Evolutionary conservation across 208 protist species (phyloP).

Genomic region (Trypanosoma mega): DNA sequence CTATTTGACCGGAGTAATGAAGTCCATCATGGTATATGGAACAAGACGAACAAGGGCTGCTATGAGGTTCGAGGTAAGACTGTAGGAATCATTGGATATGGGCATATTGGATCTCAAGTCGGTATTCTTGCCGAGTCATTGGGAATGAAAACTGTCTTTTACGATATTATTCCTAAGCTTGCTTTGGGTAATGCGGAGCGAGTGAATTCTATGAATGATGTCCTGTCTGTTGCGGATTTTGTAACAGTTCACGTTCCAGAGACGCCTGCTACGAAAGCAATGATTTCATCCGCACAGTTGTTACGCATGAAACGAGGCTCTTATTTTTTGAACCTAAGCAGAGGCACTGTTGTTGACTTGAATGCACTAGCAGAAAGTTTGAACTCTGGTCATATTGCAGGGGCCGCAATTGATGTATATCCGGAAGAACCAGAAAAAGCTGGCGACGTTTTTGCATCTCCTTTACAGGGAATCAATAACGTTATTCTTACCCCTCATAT

Average conservation of each 20-base stretch:
- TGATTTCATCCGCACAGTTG: slow-evolving; percentile 78
- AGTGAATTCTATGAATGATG: slow-evolving; percentile 57
- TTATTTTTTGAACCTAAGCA: slow-evolving; percentile 86
- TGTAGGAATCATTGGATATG: slow-evolving; percentile 93
- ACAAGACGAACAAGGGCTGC: slow-evolving; percentile 80
- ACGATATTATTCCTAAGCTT: slow-evolving; percentile 89
- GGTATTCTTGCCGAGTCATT: slow-evolving; percentile 92
- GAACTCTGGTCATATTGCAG: slow-evolving; percentile 70
- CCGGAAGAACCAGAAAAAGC: slow-evolving; percentile 80
- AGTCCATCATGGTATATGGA: slow-evolving; percentile 88
- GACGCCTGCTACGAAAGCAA: slow-evolving; percentile 65
- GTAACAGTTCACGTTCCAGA: slow-evolving; percentile 94
- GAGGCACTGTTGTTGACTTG: slow-evolving; percentile 85
- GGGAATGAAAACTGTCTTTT: slow-evolving; percentile 92
- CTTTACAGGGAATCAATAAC: slow-evolving; percentile 88
- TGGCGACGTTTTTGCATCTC: slow-evolving; percentile 46
- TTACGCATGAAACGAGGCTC: slow-evolving; percentile 67
- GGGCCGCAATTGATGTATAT: slow-evolving; percentile 92
- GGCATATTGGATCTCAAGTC: slow-evolving; percentile 93
- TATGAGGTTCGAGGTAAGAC: slow-evolving; percentile 89
- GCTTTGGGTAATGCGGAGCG: slow-evolving; percentile 85
- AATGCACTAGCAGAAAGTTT: slow-evolving; percentile 76
- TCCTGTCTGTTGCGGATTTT: slow-evolving; percentile 84
- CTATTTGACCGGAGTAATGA: slow-evolving; percentile 85
- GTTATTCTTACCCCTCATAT: slow-evolving; percentile 95